phyloP scores from a whole-genome alignment of 768 basidiomycete genomes.

The Xerocomus brunneocitrinus region DNA sequence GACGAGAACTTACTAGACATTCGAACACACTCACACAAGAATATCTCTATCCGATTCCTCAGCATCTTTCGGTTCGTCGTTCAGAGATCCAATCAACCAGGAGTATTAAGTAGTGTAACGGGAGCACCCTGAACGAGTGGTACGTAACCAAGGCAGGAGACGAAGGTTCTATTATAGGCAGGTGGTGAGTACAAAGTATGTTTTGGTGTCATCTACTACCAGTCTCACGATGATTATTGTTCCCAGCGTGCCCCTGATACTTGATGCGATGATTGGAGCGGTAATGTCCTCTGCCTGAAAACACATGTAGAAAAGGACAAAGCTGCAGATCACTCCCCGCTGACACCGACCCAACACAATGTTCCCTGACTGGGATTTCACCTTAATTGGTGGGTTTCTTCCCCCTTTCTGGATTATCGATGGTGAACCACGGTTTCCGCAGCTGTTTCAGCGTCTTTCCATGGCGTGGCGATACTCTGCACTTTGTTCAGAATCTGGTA shows the following conservation, averaged over 20 bases:
- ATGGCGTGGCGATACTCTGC: slow-evolving; percentile 17
- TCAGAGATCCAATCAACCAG: background rate
- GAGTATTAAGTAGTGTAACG: background rate
- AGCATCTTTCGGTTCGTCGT: background rate
- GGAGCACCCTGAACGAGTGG: background rate
- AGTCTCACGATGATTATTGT: background rate
- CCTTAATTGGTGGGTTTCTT: slow-evolving; percentile 10
- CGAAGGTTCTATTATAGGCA: background rate
- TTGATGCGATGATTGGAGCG: background rate
- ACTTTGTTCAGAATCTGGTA: slow-evolving; percentile 24
- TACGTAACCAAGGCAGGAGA: background rate
- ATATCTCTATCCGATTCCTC: background rate
- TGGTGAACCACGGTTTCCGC: background rate
- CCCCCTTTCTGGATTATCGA: background rate
- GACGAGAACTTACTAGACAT: background rate
- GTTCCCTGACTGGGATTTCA: slow-evolving; percentile 13
- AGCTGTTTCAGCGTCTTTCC: slow-evolving; percentile 18
- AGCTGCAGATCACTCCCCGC: background rate
- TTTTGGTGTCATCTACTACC: background rate
- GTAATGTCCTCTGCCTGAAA: background rate
- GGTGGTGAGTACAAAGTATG: background rate
- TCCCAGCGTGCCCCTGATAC: background rate
- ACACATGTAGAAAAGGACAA: background rate
- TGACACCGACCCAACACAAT: slow-evolving; percentile 1
- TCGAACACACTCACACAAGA: background rate